phyloP scores from a whole-genome alignment of 2,329 filamentous ascomycete genomes.

The Phaeosphaeriaceae sp. region DNA sequence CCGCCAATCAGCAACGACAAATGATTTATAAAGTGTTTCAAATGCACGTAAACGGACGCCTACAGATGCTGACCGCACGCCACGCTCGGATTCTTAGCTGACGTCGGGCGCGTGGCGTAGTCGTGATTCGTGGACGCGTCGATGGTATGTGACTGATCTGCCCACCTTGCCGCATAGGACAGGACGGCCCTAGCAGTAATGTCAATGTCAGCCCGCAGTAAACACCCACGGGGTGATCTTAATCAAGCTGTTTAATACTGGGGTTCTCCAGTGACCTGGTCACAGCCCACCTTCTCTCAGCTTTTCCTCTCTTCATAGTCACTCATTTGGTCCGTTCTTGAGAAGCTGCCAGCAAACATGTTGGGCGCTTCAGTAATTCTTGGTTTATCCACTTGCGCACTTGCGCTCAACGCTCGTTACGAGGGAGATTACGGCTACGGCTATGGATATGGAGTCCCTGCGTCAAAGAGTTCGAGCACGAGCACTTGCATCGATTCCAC shows the following conservation, averaged over 20 bases:
- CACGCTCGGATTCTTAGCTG: background rate
- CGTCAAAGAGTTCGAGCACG: background rate
- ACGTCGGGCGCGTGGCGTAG: background rate
- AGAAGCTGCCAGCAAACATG: slow-evolving; percentile 13
- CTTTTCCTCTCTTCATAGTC: slow-evolving; percentile 9
- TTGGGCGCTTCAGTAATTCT: slow-evolving; percentile 13
- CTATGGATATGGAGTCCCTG: background rate
- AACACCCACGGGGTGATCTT: slow-evolving; percentile 1
- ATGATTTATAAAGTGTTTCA: background rate
- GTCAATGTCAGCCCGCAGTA: slow-evolving; percentile 2
- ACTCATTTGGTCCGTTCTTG: slow-evolving; percentile 10
- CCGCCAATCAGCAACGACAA: background rate
- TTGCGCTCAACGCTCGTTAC: slow-evolving; percentile 22
- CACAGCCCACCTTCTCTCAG: background rate
- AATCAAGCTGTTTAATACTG: background rate
- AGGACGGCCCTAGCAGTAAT: background rate
- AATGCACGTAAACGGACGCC: background rate
- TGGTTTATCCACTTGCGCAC: slow-evolving; percentile 18
- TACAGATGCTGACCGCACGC: background rate
- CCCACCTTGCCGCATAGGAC: background rate
- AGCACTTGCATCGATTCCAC: background rate
- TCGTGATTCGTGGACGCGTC: slow-evolving; percentile 3
- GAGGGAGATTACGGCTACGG: slow-evolving; percentile 1
- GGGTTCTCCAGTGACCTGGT: background rate
- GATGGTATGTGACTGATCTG: slow-evolving; percentile 3